Evolutionary conservation across 345 rosid genomes (phyloP).

Genomic region (Chamaenerion angustifolium): DNA sequence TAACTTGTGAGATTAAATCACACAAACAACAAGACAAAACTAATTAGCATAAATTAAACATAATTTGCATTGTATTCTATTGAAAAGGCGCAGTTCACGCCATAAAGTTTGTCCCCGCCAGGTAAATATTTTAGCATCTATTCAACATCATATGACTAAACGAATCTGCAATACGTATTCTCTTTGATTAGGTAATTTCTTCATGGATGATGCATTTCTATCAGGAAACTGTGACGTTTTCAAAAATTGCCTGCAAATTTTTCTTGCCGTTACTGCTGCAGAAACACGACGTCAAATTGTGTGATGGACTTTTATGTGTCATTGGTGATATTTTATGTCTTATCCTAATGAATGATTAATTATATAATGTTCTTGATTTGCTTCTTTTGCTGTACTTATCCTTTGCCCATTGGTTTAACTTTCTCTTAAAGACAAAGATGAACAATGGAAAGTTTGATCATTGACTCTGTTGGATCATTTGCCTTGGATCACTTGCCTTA

Average conservation of each 20-base stretch:
- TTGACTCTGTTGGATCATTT: no score
- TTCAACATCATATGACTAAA: no score
- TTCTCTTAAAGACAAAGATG: background rate
- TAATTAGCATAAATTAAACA: conserved; percentile 7
- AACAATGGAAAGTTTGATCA: conserved; percentile 3
- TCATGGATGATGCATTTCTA: no score
- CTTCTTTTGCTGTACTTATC: conserved; percentile 1
- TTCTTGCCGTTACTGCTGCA: no score
- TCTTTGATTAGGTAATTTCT: no score
- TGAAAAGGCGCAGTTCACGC: conserved; percentile 24
- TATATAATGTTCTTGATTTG: background rate
- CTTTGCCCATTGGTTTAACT: background rate
- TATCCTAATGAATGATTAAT: background rate
- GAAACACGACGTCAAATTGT: no score
- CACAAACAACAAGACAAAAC: conserved; percentile 49
- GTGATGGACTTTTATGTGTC: background rate
- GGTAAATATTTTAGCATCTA: conserved; percentile 7
- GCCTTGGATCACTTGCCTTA: no score
- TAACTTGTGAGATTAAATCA: conserved; percentile 14
- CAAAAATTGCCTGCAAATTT: no score
- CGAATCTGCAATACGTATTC: no score
- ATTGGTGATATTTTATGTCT: background rate
- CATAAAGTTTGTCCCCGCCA: conserved; percentile 17
- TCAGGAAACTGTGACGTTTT: no score
- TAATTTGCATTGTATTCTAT: conserved; percentile 27